Percentiles rank a stretch among this genome's conserved stretches.
These are phyloP conservation scores for Drosera spatulata DNA, from an alignment of 179 eudicot genomes.

Conservation along the genomic window DNA sequence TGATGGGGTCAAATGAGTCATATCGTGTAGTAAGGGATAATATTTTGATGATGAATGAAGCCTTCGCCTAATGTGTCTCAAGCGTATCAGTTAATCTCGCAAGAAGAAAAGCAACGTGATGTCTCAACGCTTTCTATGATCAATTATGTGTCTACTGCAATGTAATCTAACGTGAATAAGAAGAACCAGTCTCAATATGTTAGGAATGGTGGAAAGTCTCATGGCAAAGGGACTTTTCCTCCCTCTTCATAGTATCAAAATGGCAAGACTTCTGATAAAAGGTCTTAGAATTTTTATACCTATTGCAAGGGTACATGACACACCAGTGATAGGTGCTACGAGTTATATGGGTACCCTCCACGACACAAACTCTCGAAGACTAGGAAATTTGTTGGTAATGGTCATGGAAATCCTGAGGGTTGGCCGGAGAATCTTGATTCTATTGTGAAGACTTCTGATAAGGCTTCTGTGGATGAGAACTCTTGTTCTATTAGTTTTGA, in stretches of 20 bases:
- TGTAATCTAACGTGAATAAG: not conserved
- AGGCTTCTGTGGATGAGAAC: not conserved
- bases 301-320: not conserved
- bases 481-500: not conserved
- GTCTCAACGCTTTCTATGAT: too few species aligned
- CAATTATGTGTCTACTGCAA: not conserved
- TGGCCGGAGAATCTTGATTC: too few species aligned
- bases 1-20: not conserved
- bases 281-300: too few species aligned
- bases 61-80: not conserved
- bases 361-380: not conserved
- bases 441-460: too few species aligned
- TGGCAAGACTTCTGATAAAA: too few species aligned
- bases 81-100: not conserved
- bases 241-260: too few species aligned
- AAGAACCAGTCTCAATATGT: not conserved
- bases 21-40: not conserved
- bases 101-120: not conserved
- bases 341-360: not conserved
- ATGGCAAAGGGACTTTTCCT: too few species aligned
- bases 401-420: not conserved
- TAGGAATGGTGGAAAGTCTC: not conserved
- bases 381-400: not conserved
- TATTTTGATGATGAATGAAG: not conserved
- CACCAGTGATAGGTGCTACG: not conserved